Evolutionary conservation across 805 yeast genomes (phyloP).

Genomic region (Candida railenensis): DNA sequence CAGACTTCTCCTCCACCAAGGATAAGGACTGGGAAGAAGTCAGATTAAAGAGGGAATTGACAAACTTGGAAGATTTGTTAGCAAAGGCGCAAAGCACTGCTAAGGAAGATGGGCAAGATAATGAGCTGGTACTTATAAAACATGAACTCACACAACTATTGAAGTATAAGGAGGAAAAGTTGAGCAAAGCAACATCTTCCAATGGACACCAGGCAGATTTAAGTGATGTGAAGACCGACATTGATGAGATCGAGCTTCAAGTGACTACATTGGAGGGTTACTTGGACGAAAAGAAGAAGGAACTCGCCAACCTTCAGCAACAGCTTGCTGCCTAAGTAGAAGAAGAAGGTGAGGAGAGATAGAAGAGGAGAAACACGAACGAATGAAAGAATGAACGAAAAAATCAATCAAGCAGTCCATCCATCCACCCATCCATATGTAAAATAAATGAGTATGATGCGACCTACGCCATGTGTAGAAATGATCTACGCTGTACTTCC

Average conservation of each 20-base stretch:
- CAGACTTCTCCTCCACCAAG: slow-evolving; percentile 68
- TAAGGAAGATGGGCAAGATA: slow-evolving; percentile 21
- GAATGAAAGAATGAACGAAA: not conserved
- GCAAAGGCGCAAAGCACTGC: slow-evolving; percentile 42
- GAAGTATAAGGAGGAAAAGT: slow-evolving; percentile 68
- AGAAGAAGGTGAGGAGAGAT: not conserved
- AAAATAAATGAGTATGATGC: too few relatives aligned
- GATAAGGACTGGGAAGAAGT: slow-evolving; percentile 95
- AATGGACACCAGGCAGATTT: slow-evolving; percentile 30
- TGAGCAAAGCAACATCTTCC: slow-evolving; percentile 21
- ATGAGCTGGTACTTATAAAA: slow-evolving; percentile 30
- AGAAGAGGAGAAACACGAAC: not conserved
- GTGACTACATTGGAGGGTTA: slow-evolving; percentile 71
- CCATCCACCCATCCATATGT: too few relatives aligned
- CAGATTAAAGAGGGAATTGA: slow-evolving; percentile 73
- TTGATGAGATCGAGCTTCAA: slow-evolving; percentile 74
- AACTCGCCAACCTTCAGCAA: slow-evolving; percentile 49
- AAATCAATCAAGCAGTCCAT: too few relatives aligned
- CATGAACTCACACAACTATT: slow-evolving; percentile 81
- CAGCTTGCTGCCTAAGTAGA: slow-evolving; percentile 29
- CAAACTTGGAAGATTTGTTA: slow-evolving; percentile 69
- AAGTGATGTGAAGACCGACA: slow-evolving; percentile 56
- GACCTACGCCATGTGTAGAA: too few relatives aligned
- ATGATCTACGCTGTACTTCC: slow-evolving; percentile 1
- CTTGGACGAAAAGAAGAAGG: slow-evolving; percentile 57